Percentiles rank a stretch among this genome's conserved stretches.
phyloP scores from a whole-genome alignment of 2,329 filamentous ascomycete species.

The Xylaria sp. region DNA sequence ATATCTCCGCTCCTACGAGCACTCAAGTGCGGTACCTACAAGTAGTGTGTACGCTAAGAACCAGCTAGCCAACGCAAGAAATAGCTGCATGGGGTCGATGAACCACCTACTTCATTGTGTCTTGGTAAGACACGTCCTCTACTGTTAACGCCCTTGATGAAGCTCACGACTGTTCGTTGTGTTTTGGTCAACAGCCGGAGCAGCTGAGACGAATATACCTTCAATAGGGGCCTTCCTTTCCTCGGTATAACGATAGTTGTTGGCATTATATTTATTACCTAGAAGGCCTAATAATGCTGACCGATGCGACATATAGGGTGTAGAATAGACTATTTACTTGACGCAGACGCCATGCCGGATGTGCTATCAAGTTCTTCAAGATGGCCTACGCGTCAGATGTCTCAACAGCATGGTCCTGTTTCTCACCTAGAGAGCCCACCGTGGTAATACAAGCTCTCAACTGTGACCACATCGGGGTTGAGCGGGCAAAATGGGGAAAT shows the following conservation, averaged over 20 bases:
- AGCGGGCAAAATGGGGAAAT: not conserved
- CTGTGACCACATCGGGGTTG: not conserved
- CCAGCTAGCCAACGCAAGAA: not conserved
- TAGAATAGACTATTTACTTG: not conserved
- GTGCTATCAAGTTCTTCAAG: not conserved
- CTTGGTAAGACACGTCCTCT: not conserved
- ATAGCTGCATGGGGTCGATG: not conserved
- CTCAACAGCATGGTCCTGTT: not conserved
- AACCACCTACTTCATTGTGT: not conserved
- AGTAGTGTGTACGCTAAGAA: not conserved
- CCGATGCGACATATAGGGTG: slow-evolving; percentile 3
- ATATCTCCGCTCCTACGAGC: not conserved
- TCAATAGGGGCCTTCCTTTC: not conserved
- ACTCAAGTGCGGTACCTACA: not conserved
- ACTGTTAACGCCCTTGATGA: not conserved
- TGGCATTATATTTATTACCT: not conserved
- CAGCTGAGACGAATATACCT: not conserved
- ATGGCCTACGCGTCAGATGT: slow-evolving; percentile 2
- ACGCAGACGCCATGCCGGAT: not conserved
- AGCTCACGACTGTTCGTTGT: not conserved
- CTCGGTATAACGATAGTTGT: slow-evolving; percentile 1
- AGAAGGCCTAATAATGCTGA: slow-evolving; percentile 1
- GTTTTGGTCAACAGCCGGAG: not conserved
- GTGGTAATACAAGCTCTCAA: too few species aligned
- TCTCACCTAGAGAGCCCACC: not conserved